Percentiles rank a stretch among this genome's conserved stretches.
Conservation (phyloP, 2,329 filamentous ascomycete species). For the Massarina eburnea region DNA sequence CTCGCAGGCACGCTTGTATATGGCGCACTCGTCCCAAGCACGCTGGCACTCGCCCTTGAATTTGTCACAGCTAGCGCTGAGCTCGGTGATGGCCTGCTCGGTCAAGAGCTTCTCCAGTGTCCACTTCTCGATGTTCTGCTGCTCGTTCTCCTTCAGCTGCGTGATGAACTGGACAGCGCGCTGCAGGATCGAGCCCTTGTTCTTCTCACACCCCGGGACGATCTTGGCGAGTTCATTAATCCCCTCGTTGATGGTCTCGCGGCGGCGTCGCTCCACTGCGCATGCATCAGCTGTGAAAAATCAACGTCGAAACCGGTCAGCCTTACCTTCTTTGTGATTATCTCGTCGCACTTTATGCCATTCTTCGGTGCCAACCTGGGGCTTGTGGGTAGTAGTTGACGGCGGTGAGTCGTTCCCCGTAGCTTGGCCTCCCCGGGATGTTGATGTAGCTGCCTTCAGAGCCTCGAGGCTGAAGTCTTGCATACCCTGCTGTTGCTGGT, state of each 20-base stretch:
- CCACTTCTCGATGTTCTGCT: slow-evolving; percentile 93
- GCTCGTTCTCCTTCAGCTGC: slow-evolving; percentile 91
- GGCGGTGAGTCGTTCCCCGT: slow-evolving; percentile 40
- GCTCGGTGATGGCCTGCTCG: slow-evolving; percentile 84
- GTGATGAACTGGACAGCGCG: slow-evolving; percentile 93
- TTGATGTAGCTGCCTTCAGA: slow-evolving; percentile 51
- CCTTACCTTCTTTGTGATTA: slow-evolving; percentile 95
- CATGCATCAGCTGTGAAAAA: not conserved
- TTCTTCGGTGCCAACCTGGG: slow-evolving; percentile 90
- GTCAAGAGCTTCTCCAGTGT: slow-evolving; percentile 87
- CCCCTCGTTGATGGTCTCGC: slow-evolving; percentile 98
- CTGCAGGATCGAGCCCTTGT: slow-evolving; percentile 95
- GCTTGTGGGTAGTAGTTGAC: slow-evolving; percentile 58
- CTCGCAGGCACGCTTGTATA: slow-evolving; percentile 64
- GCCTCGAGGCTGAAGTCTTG: slow-evolving; percentile 50
- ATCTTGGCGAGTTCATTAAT: slow-evolving; percentile 98
- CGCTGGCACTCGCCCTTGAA: slow-evolving; percentile 78
- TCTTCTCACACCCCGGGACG: slow-evolving; percentile 96
- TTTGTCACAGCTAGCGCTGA: slow-evolving; percentile 84
- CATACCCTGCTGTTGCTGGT: slow-evolving; percentile 42
- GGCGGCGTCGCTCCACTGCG: slow-evolving; percentile 88
- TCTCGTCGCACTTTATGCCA: slow-evolving; percentile 98
- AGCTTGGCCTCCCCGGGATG: slow-evolving; percentile 48
- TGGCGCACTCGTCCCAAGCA: slow-evolving; percentile 75
- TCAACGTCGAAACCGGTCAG: not conserved